Percentiles rank a stretch among this genome's conserved stretches.
phyloP scores from a whole-genome alignment of 768 basidiomycete genomes.

The Plicaturopsis crispa region DNA sequence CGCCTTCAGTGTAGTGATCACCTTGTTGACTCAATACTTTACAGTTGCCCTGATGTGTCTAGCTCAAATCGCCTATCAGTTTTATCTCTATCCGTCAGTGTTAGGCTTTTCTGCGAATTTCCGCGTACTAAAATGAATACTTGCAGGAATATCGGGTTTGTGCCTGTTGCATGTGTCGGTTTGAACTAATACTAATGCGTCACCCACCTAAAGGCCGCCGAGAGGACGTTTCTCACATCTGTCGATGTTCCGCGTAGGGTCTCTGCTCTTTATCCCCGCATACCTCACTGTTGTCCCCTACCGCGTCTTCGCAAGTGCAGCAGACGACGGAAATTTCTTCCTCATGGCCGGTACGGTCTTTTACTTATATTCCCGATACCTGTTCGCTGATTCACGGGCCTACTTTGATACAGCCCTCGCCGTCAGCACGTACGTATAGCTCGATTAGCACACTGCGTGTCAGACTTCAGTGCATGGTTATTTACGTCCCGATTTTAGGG shows the following conservation, averaged over 20 bases:
- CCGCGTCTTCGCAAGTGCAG: constrained; percentile 61
- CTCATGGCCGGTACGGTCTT: constrained; percentile 68
- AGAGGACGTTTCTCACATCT: constrained; percentile 77
- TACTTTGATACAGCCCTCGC: constrained; percentile 47
- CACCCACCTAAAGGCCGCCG: constrained; percentile 47
- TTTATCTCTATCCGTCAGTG: constrained; percentile 82
- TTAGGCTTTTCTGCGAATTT: no score
- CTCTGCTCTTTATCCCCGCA: constrained; percentile 80
- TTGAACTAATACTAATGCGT: constrained; percentile 7
- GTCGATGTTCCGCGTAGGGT: constrained; percentile 87
- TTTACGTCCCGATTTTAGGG: constrained; percentile 35
- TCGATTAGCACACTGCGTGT: background rate
- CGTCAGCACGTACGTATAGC: constrained; percentile 68
- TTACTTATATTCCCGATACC: constrained; percentile 5
- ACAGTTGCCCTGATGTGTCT: constrained; percentile 91
- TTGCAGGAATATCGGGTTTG: constrained; percentile 60
- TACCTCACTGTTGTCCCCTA: constrained; percentile 77
- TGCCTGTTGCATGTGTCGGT: background rate
- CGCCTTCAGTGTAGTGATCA: background rate
- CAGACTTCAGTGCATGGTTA: constrained; percentile 7
- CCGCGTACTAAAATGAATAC: no score
- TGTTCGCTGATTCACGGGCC: constrained; percentile 7
- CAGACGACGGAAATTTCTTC: constrained; percentile 64
- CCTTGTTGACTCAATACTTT: constrained; percentile 7
- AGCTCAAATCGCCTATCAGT: constrained; percentile 90